Conservation (phyloP, 2,329 filamentous ascomycete genomes). For the Pseudocercospora vitis region DNA sequence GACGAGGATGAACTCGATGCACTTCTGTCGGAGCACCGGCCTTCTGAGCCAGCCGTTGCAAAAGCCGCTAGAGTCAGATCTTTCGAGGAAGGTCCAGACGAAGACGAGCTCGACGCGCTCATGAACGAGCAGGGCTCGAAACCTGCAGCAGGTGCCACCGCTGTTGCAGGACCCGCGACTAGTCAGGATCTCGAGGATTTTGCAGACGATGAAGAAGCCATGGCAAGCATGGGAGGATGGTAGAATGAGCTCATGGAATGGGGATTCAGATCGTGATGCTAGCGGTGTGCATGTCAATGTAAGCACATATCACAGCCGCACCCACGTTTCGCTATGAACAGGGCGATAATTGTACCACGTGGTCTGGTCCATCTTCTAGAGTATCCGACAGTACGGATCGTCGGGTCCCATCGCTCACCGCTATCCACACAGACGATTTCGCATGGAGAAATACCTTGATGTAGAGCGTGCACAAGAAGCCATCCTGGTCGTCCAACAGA, state of each 20-base stretch:
- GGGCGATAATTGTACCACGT: background rate
- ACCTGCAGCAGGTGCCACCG: background rate
- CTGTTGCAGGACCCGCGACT: background rate
- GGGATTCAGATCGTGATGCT: slow-evolving; percentile 7
- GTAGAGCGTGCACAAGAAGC: slow-evolving; percentile 5
- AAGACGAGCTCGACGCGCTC: slow-evolving; percentile 53
- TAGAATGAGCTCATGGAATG: slow-evolving; percentile 8
- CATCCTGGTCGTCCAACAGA: slow-evolving; percentile 4
- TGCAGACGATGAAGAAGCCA: slow-evolving; percentile 65
- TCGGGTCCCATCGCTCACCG: slow-evolving; percentile 6
- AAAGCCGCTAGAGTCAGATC: background rate
- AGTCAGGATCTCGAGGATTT: slow-evolving; percentile 43
- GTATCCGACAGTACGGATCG: background rate
- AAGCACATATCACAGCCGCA: background rate
- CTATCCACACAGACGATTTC: slow-evolving; percentile 3
- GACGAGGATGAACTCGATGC: slow-evolving; percentile 21
- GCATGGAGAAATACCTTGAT: slow-evolving; percentile 4
- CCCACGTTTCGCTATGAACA: background rate
- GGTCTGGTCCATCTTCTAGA: slow-evolving; percentile 2
- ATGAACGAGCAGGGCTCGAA: slow-evolving; percentile 49
- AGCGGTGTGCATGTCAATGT: slow-evolving; percentile 10
- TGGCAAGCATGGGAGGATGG: slow-evolving; percentile 49
- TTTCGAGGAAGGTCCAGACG: slow-evolving; percentile 1
- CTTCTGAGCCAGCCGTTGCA: background rate
- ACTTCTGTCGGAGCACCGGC: slow-evolving; percentile 1